A percentile compares a stretch with the other conserved stretches of the same genome.
These are phyloP conservation scores for Articulospora tetracladia DNA, from an alignment of 495 filamentous ascomycete species.

Conservation along the genomic window DNA sequence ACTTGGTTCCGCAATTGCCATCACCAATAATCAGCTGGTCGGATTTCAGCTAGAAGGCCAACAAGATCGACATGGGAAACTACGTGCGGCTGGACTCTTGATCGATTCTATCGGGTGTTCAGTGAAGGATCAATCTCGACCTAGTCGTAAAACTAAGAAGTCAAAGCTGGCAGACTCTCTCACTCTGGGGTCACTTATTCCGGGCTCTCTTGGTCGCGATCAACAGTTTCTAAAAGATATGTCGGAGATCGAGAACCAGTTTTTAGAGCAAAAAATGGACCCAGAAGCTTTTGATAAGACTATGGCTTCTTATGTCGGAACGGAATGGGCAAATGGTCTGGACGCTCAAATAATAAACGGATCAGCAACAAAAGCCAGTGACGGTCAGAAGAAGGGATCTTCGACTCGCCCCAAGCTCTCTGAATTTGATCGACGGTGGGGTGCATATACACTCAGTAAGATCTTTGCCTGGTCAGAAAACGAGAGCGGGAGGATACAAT, in stretches of 20 bases:
- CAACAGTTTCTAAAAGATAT: constrained; percentile 1
- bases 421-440: constrained; percentile 48
- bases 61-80: constrained; percentile 52
- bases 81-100: constrained; percentile 61
- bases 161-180: background rate
- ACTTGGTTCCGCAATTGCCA: constrained; percentile 56
- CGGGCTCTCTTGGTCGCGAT: constrained; percentile 11
- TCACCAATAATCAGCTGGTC: constrained; percentile 51
- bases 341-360: background rate
- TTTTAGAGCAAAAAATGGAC: constrained; percentile 26
- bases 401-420: background rate
- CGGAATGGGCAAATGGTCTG: background rate
- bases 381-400: background rate
- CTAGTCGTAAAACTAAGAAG: background rate
- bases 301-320: constrained; percentile 31
- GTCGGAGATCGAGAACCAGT: constrained; percentile 2
- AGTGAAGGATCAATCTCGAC: constrained; percentile 4
- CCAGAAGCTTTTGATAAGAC: constrained; percentile 48
- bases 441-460: constrained; percentile 46
- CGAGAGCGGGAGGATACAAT: constrained; percentile 11
- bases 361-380: background rate
- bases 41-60: constrained; percentile 63
- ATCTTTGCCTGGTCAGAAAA: constrained; percentile 39
- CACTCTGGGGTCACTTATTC: constrained; percentile 13
- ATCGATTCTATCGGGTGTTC: constrained; percentile 67